These are phyloP conservation scores for Eruca vesicaria DNA, from an alignment of 441 rosid genomes.

Conservation along the genomic window DNA sequence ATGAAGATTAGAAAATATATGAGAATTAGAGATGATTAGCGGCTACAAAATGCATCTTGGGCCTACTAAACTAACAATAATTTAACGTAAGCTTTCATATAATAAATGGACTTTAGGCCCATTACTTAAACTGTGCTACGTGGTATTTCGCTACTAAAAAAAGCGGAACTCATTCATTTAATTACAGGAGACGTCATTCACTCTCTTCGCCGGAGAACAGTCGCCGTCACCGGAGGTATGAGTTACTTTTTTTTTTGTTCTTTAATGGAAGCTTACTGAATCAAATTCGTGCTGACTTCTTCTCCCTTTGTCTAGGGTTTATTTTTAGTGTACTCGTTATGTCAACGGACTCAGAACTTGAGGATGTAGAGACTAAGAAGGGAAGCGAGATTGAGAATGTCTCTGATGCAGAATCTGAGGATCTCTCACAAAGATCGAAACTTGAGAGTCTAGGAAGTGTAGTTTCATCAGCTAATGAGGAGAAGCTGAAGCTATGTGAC, in stretches of 20 bases:
- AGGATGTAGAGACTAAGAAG: background rate
- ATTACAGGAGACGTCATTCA: background rate
- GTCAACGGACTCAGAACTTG: constrained; percentile 37
- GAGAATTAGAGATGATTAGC: no score
- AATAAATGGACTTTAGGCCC: background rate
- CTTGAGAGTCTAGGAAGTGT: constrained; percentile 8
- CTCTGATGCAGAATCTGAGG: background rate
- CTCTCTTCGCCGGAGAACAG: constrained; percentile 18
- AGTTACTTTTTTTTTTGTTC: background rate
- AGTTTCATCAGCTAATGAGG: no score
- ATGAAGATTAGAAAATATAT: no score
- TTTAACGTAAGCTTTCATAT: no score
- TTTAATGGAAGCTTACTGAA: background rate
- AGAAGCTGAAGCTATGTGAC: constrained; percentile 34
- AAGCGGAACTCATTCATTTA: background rate
- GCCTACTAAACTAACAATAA: no score
- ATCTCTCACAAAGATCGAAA: constrained; percentile 21
- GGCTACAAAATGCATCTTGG: no score
- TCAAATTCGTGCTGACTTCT: background rate
- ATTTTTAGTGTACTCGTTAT: constrained; percentile 21
- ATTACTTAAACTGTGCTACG: background rate
- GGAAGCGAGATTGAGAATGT: background rate
- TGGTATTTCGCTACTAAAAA: background rate
- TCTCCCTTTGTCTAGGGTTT: constrained; percentile 4
- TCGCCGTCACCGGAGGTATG: constrained; percentile 23